phyloP scores from a whole-genome alignment of 225 moss, liverwort and hornwort species.

The Rhytidiadelphus loreus region DNA sequence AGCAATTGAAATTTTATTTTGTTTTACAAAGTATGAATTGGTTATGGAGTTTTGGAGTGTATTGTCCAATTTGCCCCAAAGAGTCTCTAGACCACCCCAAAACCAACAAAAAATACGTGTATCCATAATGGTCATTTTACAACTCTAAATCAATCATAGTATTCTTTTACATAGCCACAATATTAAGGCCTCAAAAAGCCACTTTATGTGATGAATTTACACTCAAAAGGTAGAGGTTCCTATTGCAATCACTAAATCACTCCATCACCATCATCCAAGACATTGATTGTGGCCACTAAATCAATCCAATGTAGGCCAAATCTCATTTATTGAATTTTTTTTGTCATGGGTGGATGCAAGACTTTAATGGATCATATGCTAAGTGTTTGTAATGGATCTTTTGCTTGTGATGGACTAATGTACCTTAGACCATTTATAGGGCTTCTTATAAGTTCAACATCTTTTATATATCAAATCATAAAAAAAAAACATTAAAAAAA shows the following conservation, averaged over 20 bases:
- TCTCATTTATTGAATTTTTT: neutral
- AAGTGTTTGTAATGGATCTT: fast-evolving
- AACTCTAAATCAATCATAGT: neutral
- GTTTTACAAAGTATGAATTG: too few relatives aligned
- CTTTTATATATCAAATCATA: neutral
- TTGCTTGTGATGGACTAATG: neutral
- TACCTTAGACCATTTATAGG: neutral
- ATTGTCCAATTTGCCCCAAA: fast-evolving
- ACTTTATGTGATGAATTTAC: fast-evolving
- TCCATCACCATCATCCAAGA: neutral
- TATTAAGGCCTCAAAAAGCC: neutral
- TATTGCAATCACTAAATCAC: neutral
- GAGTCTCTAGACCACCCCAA: fast-evolving
- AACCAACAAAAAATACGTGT: neutral
- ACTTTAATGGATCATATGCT: neutral
- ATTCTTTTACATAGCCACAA: neutral
- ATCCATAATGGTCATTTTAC: neutral
- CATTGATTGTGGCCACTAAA: neutral
- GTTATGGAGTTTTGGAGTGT: neutral
- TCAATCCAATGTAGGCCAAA: neutral
- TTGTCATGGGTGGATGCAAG: neutral
- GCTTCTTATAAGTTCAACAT: neutral
- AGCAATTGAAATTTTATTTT: neutral
- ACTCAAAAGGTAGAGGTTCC: neutral
- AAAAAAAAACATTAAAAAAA: neutral